Conservation (phyloP, 2,329 filamentous ascomycete species). For the Domatiomyces globalis region DNA sequence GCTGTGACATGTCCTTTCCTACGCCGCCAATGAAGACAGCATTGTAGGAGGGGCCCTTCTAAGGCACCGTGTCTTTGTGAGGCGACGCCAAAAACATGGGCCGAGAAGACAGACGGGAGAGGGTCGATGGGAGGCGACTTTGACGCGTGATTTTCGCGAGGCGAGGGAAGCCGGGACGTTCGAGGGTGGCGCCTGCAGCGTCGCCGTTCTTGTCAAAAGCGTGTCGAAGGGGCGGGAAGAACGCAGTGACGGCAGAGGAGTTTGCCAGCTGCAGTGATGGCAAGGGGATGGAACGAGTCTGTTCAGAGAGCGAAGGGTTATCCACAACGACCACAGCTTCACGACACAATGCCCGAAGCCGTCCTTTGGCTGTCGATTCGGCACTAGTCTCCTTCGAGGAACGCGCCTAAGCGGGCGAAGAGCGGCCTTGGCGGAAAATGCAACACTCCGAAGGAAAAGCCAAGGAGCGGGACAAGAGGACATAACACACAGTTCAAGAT, state of each 20-base stretch:
- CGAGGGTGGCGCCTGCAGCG: neutral
- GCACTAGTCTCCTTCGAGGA: neutral
- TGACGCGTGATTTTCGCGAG: neutral
- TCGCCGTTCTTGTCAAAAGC: neutral
- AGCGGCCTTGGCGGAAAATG: neutral
- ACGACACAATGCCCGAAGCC: neutral
- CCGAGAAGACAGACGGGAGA: neutral
- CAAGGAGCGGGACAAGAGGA: too few species aligned
- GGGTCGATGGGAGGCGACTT: neutral
- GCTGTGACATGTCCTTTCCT: constrained; percentile 52
- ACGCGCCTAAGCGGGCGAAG: neutral
- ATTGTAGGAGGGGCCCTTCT: constrained; percentile 10
- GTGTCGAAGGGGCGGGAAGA: neutral
- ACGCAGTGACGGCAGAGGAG: neutral
- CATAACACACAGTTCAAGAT: too few species aligned
- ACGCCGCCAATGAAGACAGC: constrained; percentile 11
- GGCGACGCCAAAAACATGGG: neutral
- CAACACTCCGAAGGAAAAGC: too few species aligned
- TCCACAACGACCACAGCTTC: neutral
- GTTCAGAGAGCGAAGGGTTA: neutral
- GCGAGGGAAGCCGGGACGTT: neutral
- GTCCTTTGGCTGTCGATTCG: neutral
- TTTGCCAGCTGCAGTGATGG: neutral
- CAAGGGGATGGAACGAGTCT: neutral
- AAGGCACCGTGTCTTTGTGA: neutral